Conservation (phyloP, 2,329 filamentous ascomycete genomes). For the Mollisia scopiformis region DNA sequence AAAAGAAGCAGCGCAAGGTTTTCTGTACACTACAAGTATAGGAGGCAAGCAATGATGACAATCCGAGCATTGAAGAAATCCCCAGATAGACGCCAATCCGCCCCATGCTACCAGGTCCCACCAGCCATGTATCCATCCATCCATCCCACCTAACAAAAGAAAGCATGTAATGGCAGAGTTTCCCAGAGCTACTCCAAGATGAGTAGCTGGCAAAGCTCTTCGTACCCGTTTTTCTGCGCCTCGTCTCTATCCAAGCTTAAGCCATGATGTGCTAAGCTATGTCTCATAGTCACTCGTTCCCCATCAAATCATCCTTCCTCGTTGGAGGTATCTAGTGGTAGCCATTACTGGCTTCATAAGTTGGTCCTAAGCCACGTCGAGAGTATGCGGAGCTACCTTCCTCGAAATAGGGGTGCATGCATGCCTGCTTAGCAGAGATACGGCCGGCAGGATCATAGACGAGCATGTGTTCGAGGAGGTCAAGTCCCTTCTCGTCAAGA, state of each 20-base stretch:
- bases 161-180: neutral
- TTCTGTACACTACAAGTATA: conserved; percentile 5
- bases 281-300: conserved; percentile 15
- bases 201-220: neutral
- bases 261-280: conserved; percentile 21
- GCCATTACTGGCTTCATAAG: conserved; percentile 31
- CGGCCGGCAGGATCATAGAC: conserved; percentile 86
- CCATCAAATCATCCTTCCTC: neutral
- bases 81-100: conserved; percentile 15
- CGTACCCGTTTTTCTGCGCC: conserved; percentile 2
- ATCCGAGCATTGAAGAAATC: conserved; percentile 2
- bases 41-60: neutral
- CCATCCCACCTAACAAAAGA: conserved; percentile 14
- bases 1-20: neutral
- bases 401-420: conserved; percentile 81
- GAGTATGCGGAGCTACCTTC: conserved; percentile 39
- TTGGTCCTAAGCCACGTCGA: conserved; percentile 36
- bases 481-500: conserved; percentile 72
- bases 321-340: conserved; percentile 32
- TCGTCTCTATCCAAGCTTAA: conserved; percentile 28
- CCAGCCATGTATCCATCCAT: conserved; percentile 15
- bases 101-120: conserved; percentile 3
- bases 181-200: neutral
- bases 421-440: conserved; percentile 87
- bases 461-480: conserved; percentile 71